These are phyloP conservation scores for Ophiostoma sp. DNA, from an alignment of 2,329 filamentous ascomycete genomes.

Conservation along the genomic window DNA sequence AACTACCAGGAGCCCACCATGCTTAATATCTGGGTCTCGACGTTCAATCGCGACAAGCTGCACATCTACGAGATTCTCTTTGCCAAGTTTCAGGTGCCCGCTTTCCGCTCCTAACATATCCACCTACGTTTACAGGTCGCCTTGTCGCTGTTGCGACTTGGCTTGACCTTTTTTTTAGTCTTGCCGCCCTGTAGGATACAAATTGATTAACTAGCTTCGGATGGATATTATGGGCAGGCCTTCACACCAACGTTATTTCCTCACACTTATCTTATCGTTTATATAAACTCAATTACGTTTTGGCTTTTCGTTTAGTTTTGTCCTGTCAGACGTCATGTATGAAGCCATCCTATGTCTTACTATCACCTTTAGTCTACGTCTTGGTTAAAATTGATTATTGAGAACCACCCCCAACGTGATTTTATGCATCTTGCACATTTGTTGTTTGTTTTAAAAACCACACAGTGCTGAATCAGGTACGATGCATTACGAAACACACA, in stretches of 20 bases:
- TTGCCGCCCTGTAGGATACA: not conserved
- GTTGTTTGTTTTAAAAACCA: not conserved
- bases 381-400: no score
- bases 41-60: no score
- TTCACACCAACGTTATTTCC: not conserved
- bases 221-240: not conserved
- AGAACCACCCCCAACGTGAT: not conserved
- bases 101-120: not conserved
- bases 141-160: not conserved
- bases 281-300: not conserved
- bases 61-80: no score
- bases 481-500: not conserved
- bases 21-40: no score
- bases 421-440: not conserved
- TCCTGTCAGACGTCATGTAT: not conserved
- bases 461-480: not conserved
- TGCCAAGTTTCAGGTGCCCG: no score
- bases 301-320: not conserved
- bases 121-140: not conserved
- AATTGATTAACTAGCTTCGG: not conserved
- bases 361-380: not conserved
- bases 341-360: not conserved
- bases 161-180: not conserved
- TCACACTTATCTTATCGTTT: not conserved
- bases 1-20: not conserved